Conservation (phyloP, 495 filamentous ascomycete species). For the Penicillium manginii region DNA sequence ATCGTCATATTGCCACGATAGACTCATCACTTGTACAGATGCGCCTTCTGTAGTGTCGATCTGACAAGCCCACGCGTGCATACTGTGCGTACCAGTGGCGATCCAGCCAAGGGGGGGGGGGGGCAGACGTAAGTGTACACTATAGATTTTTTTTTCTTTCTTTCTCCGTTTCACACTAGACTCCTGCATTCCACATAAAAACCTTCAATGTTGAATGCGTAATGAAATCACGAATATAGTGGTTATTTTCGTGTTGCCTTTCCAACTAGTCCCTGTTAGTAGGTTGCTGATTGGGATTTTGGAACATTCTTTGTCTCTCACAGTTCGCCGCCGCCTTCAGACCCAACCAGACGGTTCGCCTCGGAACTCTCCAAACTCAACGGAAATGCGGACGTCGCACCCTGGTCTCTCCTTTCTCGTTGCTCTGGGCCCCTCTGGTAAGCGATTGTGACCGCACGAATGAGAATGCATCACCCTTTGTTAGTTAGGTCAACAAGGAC, state of each 20-base stretch:
- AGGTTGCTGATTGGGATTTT: background rate
- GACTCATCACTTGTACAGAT: background rate
- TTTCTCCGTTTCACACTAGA: background rate
- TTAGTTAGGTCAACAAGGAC: background rate
- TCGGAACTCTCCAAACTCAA: conserved; percentile 1
- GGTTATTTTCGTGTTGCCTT: background rate
- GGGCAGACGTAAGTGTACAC: too few species aligned
- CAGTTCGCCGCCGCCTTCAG: background rate
- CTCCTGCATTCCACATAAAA: background rate
- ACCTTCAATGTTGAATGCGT: too few species aligned
- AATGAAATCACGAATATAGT: too few species aligned
- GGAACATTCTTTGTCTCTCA: background rate
- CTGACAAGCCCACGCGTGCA: conserved; percentile 1
- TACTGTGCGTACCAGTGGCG: conserved; percentile 4
- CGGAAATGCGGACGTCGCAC: background rate
- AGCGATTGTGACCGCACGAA: background rate
- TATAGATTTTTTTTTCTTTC: background rate
- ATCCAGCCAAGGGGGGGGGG: background rate
- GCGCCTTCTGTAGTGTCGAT: conserved; percentile 5
- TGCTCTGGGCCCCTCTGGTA: background rate
- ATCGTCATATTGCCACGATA: background rate
- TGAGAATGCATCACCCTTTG: background rate
- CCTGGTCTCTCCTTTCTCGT: too few species aligned
- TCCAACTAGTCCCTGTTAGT: background rate
- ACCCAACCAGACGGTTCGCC: conserved; percentile 4